Base-by-base conservation (phyloP, 129 eudicot species). In the Apium graveolens region DNA sequence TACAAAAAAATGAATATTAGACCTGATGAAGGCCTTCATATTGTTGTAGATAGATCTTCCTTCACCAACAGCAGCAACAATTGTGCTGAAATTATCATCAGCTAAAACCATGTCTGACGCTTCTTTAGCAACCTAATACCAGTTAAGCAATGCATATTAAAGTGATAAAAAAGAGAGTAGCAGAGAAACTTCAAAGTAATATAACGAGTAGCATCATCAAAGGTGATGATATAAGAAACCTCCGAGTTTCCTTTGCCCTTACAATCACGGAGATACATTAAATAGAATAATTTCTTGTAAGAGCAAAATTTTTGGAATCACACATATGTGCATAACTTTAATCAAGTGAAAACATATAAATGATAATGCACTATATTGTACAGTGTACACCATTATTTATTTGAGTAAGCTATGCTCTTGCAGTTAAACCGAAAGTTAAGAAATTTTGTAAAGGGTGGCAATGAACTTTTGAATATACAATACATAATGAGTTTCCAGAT, bases 21-120 rank as follows among this genome's bases (percentile, higher is more conserved):
- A 89, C 97, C 97, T 86, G 76, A 92, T 92, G 76, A 92, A 92
- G 32, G 97, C 97, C 83, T 92, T 92, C 97, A 92, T 92, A 49
- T 92, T 92, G 74, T 88, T 92, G 88, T 92, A 92, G 49, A 92
- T 92, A 46, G 97, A 90, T 73, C 97, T 86, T 72, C 97, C 97
- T 84, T 92, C 97, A 26, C 91, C 93, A 27, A 92, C 93, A 55
- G 97, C 97, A 68, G 90, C 89, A 45, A 92, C 96, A 69, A 92
- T 90, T 34, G 97, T 92, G 86, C 96, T 92, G 53, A 92, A 92
- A 80, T 92, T 92, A 76, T 92, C 97, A 78, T 92, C 97, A 35
- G 97, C 97, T 79, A 92, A 84, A 79, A 92, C 96, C 97, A 92
- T 90, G 84, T 92, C 97, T 29, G 97, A 90, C 62, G 97, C 96